A percentile compares a stretch with the other conserved stretches of the same genome.
Evolutionary conservation across 345 rosid genomes (phyloP).

Genomic region (Durio zibethinus): DNA sequence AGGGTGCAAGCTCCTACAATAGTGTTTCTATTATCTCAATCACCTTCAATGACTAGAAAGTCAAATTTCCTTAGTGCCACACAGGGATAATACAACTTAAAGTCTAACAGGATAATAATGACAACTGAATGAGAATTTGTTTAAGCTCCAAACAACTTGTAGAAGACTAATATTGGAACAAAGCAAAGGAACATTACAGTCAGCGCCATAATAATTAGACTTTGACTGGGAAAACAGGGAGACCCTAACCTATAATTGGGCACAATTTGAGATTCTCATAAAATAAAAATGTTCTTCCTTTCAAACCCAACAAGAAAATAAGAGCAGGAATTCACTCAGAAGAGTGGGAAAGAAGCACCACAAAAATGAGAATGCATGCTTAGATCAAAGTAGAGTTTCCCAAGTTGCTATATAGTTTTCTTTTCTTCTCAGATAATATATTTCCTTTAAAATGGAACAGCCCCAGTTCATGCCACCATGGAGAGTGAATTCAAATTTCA

Average conservation of each 20-base stretch:
- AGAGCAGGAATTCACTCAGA: background rate
- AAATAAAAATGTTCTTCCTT: background rate
- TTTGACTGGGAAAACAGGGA: background rate
- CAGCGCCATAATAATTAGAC: background rate
- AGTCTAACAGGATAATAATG: background rate
- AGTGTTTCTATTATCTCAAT: slow-evolving; percentile 2
- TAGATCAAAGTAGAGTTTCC: background rate
- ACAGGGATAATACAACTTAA: background rate
- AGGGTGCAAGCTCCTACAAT: background rate
- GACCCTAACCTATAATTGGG: background rate
- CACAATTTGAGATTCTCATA: background rate
- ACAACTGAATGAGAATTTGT: background rate
- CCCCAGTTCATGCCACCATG: background rate
- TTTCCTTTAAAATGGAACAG: background rate
- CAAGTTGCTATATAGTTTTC: background rate
- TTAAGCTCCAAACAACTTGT: background rate
- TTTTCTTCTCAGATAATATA: background rate
- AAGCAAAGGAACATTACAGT: background rate
- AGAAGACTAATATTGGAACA: background rate
- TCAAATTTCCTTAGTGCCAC: background rate
- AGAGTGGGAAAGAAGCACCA: background rate
- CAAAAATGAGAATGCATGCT: background rate
- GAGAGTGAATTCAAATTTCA: background rate
- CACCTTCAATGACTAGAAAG: background rate
- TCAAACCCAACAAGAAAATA: background rate